Percentiles rank a stretch among this genome's conserved stretches.
These are phyloP conservation scores for Asterophora lycoperdoides DNA, from an alignment of 768 basidiomycete genomes.

Conservation along the genomic window DNA sequence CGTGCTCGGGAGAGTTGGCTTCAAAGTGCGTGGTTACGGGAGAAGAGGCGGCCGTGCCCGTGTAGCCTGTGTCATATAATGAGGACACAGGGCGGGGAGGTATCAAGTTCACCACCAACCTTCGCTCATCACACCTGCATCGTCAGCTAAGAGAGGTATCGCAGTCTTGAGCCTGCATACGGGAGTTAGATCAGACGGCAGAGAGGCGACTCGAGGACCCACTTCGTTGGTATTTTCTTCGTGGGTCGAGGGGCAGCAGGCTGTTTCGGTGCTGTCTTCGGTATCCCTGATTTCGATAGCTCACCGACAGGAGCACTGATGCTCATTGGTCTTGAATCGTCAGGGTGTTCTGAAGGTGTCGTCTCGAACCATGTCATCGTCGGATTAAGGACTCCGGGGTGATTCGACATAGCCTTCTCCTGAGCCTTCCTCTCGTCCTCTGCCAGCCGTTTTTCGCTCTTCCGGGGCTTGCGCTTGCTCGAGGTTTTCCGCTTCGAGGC, in stretches of 20 bases:
- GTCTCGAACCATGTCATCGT: conserved; percentile 41
- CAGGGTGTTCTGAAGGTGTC: conserved; percentile 34
- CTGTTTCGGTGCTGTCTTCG: conserved; percentile 49
- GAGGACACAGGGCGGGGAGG: conserved; percentile 1
- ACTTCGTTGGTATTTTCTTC: conserved; percentile 34
- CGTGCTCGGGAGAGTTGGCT: conserved; percentile 47
- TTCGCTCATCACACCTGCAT: conserved; percentile 56
- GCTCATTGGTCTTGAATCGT: conserved; percentile 22
- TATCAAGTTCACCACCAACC: conserved; percentile 31
- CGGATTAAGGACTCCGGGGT: conserved; percentile 32
- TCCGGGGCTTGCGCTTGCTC: conserved; percentile 49
- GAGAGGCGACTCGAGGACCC: conserved; percentile 9
- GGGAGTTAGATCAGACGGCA: conserved; percentile 8
- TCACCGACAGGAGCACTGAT: conserved; percentile 17
- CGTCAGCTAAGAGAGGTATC: conserved; percentile 41
- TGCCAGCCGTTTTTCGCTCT: conserved; percentile 41
- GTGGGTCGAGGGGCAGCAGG: conserved; percentile 29
- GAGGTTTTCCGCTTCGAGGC: conserved; percentile 47
- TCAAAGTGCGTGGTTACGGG: conserved; percentile 52
- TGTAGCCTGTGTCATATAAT: conserved; percentile 40
- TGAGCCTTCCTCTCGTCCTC: conserved; percentile 47
- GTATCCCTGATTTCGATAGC: conserved; percentile 36
- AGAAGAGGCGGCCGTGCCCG: conserved; percentile 71
- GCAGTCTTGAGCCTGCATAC: conserved; percentile 22
- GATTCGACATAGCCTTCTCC: conserved; percentile 34